Base-by-base conservation (phyloP, 495 filamentous ascomycete genomes). In the Copromyces sp. region DNA sequence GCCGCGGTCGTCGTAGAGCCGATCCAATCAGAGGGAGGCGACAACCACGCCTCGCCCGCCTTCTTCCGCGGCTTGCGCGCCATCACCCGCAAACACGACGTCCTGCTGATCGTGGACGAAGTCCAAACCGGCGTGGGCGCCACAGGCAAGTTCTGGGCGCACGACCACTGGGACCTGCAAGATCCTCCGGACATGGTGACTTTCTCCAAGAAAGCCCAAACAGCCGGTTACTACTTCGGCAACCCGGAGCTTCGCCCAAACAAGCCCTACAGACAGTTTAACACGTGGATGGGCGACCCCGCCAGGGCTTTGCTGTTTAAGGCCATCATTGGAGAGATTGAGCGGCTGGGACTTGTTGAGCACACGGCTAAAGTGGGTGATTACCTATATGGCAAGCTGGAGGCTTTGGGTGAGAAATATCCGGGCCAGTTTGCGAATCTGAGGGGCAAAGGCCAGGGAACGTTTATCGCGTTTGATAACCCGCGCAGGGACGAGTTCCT, bases 201-300 rank as follows among this genome's bases (percentile, higher is more conserved):
- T 38, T 99, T 99, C 86, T 92, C 89, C 79, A 99, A 99, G 90
- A 99, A 99, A 86, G 96, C 95, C 29, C 95, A 99, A 86, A 94
- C 96, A 9, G 95, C 95, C 39, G 95, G 95, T 40, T 99, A 96
- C 88, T 99, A 97, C 86, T 99, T 88, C 79, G 93, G 94, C 39
- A 92, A 97, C 85, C 88, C 89, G 20, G 88, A 91, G 68, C 87
- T 99, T 73, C 87, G 94, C n/a, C 95, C 95, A 68, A 98, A 97
- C 85, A 95, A 95, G 87, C 94, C 95, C n/a, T 98, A 98, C 87
- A 90, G 95, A 69, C 95, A 99, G 83, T 99, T 98, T 86, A 99
- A 99, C 84, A 99, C 96, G 73, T 99, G 95, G 95, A 98, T 99
- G 94, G 95, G 95, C 80, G 95, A 99, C 84, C 95, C 95, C 39